A percentile compares a stretch with the other conserved stretches of the same genome.
phyloP scores from a whole-genome alignment of 441 rosid species.

The Pelargonium fulgidum region DNA sequence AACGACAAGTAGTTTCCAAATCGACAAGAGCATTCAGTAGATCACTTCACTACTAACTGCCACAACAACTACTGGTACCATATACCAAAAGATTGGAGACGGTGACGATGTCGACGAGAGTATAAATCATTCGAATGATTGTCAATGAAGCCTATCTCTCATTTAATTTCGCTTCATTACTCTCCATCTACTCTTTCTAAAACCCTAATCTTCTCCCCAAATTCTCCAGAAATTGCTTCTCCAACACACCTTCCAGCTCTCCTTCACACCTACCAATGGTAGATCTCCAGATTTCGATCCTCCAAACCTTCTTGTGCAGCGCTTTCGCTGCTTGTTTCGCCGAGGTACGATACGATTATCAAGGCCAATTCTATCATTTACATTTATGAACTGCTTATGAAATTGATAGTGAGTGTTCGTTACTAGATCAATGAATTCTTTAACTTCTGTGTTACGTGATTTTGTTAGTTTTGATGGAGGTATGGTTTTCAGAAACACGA shows the following conservation, averaged over 20 bases:
- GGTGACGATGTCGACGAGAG: constrained; percentile 6
- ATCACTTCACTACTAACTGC: not conserved
- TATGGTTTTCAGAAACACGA: not conserved
- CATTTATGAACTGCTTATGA: not conserved
- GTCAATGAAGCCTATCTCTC: not conserved
- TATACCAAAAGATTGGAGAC: not conserved
- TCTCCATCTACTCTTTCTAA: not conserved
- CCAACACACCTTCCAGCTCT: constrained; percentile 20
- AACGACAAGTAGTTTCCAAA: not conserved
- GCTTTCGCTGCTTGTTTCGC: constrained; percentile 98
- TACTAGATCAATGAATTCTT: not conserved
- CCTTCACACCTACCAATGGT: constrained; percentile 37
- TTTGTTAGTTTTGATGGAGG: not conserved
- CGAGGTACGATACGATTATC: constrained; percentile 42
- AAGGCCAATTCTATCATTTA: not conserved
- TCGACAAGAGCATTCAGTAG: not conserved
- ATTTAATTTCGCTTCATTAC: not conserved
- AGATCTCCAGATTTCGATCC: constrained; percentile 74
- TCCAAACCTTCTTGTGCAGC: constrained; percentile 75
- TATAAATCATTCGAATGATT: not conserved
- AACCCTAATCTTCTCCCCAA: not conserved
- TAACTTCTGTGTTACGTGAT: too few species aligned
- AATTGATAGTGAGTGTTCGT: not conserved
- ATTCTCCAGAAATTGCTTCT: constrained; percentile 23
- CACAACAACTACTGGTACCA: not conserved